Evolutionary conservation across 108 stramenopile genomes (phyloP).

Genomic region (Skeletonema tropicum): DNA sequence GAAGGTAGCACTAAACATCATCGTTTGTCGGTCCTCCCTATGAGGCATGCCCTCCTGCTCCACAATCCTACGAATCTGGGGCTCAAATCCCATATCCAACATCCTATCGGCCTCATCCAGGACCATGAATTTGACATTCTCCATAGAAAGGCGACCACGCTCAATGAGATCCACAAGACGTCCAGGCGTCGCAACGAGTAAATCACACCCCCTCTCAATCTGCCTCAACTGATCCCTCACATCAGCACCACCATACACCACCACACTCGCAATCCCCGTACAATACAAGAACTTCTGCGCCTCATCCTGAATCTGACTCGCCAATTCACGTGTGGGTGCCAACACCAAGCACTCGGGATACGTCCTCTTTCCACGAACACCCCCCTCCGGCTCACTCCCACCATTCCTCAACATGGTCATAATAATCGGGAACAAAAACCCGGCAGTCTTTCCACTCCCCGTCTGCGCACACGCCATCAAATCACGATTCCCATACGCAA

Average conservation of each 20-base stretch:
- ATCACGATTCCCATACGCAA: conserved; percentile 89
- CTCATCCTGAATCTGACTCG: conserved; percentile 98
- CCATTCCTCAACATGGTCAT: conserved; percentile 87
- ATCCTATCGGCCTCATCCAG: conserved; percentile 97
- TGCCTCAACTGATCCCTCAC: conserved; percentile 89
- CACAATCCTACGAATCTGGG: conserved; percentile 89
- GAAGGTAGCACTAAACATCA: conserved; percentile 99
- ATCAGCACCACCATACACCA: conserved; percentile 96
- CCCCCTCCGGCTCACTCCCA: conserved; percentile 67
- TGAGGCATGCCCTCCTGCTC: conserved; percentile 76
- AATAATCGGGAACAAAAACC: conserved; percentile 97
- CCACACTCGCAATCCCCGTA: conserved; percentile 93
- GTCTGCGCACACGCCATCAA: conserved; percentile 95
- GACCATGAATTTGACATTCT: conserved; percentile 84
- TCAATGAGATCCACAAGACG: conserved; percentile 96
- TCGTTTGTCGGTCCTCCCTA: conserved; percentile 88
- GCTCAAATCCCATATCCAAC: conserved; percentile 99
- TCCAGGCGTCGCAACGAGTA: conserved; percentile 99
- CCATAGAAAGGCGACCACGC: conserved; percentile 89
- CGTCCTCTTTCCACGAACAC: conserved; percentile 50
- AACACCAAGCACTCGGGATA: conserved; percentile 91
- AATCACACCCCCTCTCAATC: conserved; percentile 86
- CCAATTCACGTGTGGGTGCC: conserved; percentile 98
- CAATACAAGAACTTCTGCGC: conserved; percentile 94
- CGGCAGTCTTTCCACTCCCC: conserved; percentile 96